Evolutionary conservation across 176 grass and related monocot species (phyloP), one percentile per base, ranked within the genome.

Genomic region (Zizania latifolia): DNA sequence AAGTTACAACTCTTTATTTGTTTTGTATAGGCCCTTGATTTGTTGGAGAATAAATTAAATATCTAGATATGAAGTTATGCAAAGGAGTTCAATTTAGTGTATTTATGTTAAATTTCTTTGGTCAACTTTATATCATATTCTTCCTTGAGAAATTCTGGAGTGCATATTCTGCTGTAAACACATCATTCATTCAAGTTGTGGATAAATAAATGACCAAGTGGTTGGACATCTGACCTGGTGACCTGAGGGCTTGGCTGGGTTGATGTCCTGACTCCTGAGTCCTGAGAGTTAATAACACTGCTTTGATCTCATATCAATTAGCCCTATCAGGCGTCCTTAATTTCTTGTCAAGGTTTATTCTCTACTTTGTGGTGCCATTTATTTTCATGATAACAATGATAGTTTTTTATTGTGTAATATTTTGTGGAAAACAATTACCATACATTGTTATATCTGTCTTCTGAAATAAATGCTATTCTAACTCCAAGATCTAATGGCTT

Each of bases 41-140:
- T 15, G 30, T 72, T 8, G 23, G 14, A 14, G 36, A 24, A 24
- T 23, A 44, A 45, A 61, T 61, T 28, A 30, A 27, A 10, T 60
- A 1, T 60, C 53, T 60, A 10, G 41, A 81, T 74, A 65, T 24
- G 22, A 39, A 32, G 12, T 56, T 82, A 37, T 63, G 16, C 30
- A 23, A 72, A 62, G 16, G 37, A 56, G 19, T 79, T 68, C n/a
- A 19, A 19, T 45, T 1, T 81, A 82, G 27, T 46, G 58, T 62
- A 22, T 30, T 6, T 70, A 36, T n/a, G n/a, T 82, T 41, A 19
- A 81, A 63, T 53, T 81, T 40, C 17, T 54, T 64, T 82, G 26
- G 56, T 69, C 26, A 62, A 30, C 35, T 69, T 68, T 69, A 33
- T 69, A 61, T 40, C 4, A 50, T 51, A 11, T 11, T 64, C 35